Evolutionary conservation across 176 grass and related monocot genomes (phyloP).

Genomic region (Chrysopogon serrulatus): DNA sequence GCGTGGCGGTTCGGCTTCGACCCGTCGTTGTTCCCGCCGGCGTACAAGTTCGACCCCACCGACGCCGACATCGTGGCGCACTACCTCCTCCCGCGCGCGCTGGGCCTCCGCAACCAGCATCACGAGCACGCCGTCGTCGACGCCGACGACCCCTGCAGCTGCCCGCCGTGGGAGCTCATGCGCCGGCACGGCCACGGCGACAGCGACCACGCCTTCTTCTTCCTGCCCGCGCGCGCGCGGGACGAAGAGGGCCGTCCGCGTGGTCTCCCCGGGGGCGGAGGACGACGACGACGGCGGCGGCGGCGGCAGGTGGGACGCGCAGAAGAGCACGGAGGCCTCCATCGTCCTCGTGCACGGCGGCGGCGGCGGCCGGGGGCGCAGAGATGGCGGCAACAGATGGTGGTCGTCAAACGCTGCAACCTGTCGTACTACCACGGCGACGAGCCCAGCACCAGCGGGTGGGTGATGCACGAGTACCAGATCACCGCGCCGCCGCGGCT

Average conservation of each 20-base stretch:
- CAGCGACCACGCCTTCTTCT: slow-evolving; percentile 24
- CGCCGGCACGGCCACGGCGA: background rate
- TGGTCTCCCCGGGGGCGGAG: background rate
- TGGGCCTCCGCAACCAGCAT: background rate
- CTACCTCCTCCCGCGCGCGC: slow-evolving; percentile 22
- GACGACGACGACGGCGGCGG: background rate
- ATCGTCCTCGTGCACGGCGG: background rate
- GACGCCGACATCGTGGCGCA: slow-evolving; percentile 9
- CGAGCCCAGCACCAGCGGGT: background rate
- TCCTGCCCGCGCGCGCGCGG: background rate
- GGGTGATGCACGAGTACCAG: slow-evolving; percentile 21
- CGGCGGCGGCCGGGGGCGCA: background rate
- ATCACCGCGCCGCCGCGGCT: background rate
- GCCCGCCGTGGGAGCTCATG: slow-evolving; percentile 16
- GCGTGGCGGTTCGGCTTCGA: background rate
- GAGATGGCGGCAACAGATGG: too few relatives aligned
- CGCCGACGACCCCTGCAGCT: background rate
- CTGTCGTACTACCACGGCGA: background rate
- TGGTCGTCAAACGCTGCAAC: background rate
- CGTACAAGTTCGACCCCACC: slow-evolving; percentile 17
- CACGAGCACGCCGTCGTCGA: background rate
- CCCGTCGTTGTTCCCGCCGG: too few relatives aligned
- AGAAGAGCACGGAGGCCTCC: background rate
- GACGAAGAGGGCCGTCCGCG: background rate
- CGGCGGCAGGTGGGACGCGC: background rate